Evolutionary conservation across 1,284 basidiomycete genomes (phyloP), one percentile per base, ranked within the genome.

Genomic region (Pseudozyma thailandica): DNA sequence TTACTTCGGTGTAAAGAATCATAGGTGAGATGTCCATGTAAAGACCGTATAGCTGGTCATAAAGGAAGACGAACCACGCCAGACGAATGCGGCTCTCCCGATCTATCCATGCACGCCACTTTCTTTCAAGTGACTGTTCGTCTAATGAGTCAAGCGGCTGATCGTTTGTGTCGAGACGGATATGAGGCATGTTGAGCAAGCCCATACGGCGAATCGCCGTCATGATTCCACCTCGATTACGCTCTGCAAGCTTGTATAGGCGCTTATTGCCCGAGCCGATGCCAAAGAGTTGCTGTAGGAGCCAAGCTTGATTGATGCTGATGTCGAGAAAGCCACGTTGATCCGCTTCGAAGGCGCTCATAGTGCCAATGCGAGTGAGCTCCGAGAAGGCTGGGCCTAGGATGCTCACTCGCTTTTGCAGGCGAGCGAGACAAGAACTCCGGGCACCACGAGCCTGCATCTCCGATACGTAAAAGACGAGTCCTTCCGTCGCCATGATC

Each of bases 281-380:
- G 9, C 57, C 57, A 20, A 59, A 59, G 20, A 55, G 51, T 37
- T 59, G 57, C 35, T 59, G 57, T 9, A 59, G 23, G 0, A 53
- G 23, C 57, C 57, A 59, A 18, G 57, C 50, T 31, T 53, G 50
- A 16, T 54, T 59, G 57, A 59, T 52, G 42, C 21, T 26, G 15
- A 59, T 43, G 35, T 59, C 50, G n/a, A 39, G 49, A 23, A 52
- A 59, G 6, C 42, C 57, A 21, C 50, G 38, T 42, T 59, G 57
- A 26, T 59, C 57, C 21, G 57, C 57, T 35, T 54, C 57, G 35
- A 54, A 59, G 12, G 50, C 57, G 26, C 57, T 59, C 58, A 61
- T 61, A 18, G 49, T 50, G 21, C 58, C 58, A 18, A 61, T 61
- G 3, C 58, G 49, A 7, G 47, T 42, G 18, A 61, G 52, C 47